Evolutionary conservation across 1,139 yeast genomes (phyloP).

Genomic region (Taphrina populina): DNA sequence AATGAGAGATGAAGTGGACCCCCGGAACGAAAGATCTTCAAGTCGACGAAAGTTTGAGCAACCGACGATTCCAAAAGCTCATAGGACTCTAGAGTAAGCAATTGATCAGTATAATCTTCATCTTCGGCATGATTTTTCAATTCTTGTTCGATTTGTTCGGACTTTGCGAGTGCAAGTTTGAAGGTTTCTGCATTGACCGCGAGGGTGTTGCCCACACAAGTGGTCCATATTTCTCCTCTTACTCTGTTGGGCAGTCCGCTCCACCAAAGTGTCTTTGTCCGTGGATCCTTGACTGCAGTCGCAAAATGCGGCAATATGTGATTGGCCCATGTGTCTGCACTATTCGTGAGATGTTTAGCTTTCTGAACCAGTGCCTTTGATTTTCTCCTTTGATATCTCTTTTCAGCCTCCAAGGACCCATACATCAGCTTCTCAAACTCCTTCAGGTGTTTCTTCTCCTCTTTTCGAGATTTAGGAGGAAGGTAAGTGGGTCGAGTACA

Average conservation of each 20-base stretch:
- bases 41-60: slow-evolving; percentile 50
- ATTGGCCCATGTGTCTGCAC: slow-evolving; percentile 51
- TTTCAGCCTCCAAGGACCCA: slow-evolving; percentile 48
- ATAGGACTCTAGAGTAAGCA: slow-evolving; percentile 18
- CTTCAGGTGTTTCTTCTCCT: slow-evolving; percentile 56
- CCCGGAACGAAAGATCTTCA: slow-evolving; percentile 47
- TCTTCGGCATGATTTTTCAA: slow-evolving; percentile 6
- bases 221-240: slow-evolving; percentile 55
- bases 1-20: slow-evolving; percentile 47
- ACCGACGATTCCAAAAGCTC: slow-evolving; percentile 42
- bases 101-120: not conserved
- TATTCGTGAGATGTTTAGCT: slow-evolving; percentile 46
- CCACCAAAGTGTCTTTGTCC: slow-evolving; percentile 63
- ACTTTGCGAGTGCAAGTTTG: slow-evolving; percentile 39
- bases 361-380: slow-evolving; percentile 41
- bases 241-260: slow-evolving; percentile 58
- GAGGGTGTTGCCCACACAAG: slow-evolving; percentile 47
- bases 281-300: slow-evolving; percentile 46
- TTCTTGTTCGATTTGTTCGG: slow-evolving; percentile 39
- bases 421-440: slow-evolving; percentile 57
- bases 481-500: slow-evolving; percentile 64
- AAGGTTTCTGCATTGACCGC: slow-evolving; percentile 40
- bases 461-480: slow-evolving; percentile 63
- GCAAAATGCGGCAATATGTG: slow-evolving; percentile 49
- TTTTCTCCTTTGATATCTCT: slow-evolving; percentile 45